These are phyloP conservation scores for Fusarium sp. DNA, from an alignment of 2,329 filamentous ascomycete species.

Conservation along the genomic window DNA sequence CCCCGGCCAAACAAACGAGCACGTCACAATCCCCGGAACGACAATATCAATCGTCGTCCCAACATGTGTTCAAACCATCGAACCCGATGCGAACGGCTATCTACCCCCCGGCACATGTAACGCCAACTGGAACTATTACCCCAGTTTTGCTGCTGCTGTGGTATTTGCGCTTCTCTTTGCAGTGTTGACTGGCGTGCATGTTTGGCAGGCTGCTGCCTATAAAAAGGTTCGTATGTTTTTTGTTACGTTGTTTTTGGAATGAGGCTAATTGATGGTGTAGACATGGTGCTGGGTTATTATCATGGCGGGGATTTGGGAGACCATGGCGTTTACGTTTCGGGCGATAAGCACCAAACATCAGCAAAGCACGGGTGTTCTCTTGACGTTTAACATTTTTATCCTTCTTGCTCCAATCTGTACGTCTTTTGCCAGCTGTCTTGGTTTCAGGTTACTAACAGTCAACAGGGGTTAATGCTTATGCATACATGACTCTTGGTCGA, in stretches of 20 bases:
- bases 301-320: slow-evolving; percentile 53
- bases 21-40: slow-evolving; percentile 47
- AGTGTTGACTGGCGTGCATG: slow-evolving; percentile 20
- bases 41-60: slow-evolving; percentile 52
- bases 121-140: slow-evolving; percentile 53
- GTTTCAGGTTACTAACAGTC: neutral
- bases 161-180: slow-evolving; percentile 50
- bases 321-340: slow-evolving; percentile 40
- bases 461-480: slow-evolving; percentile 61
- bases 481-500: slow-evolving; percentile 61
- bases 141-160: slow-evolving; percentile 50
- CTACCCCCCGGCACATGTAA: slow-evolving; percentile 51
- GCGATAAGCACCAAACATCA: slow-evolving; percentile 42
- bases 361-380: slow-evolving; percentile 29
- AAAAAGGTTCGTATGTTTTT: slow-evolving; percentile 45
- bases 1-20: slow-evolving; percentile 31
- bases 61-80: slow-evolving; percentile 55
- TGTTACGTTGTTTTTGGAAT: neutral
- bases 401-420: slow-evolving; percentile 42
- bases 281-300: slow-evolving; percentile 55
- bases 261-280: slow-evolving; percentile 12
- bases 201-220: slow-evolving; percentile 40
- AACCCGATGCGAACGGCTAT: slow-evolving; percentile 53
- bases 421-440: neutral
- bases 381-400: slow-evolving; percentile 46